Evolutionary conservation across 2,329 filamentous ascomycete genomes (phyloP).

Genomic region (Aspergillus sp.): DNA sequence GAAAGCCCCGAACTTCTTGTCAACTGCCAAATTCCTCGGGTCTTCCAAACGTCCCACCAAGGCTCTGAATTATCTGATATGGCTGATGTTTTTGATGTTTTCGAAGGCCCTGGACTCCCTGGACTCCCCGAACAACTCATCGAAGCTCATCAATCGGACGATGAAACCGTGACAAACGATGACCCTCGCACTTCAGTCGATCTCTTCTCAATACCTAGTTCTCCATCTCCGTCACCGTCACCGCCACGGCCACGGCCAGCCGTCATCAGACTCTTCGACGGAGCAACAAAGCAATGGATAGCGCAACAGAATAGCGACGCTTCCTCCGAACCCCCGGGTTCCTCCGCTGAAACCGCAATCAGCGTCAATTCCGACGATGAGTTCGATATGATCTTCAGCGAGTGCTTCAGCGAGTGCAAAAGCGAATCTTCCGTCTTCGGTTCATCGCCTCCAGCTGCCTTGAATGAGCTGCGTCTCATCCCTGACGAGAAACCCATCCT

Average conservation of each 20-base stretch:
- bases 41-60: too few species aligned
- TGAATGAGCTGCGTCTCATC: background rate
- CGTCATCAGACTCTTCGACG: background rate
- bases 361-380: background rate
- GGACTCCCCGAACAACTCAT: background rate
- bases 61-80: too few species aligned
- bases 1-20: background rate
- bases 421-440: background rate
- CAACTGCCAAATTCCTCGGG: too few species aligned
- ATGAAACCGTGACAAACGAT: background rate
- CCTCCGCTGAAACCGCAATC: background rate
- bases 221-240: background rate
- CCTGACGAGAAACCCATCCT: background rate
- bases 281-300: background rate
- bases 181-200: background rate
- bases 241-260: too few species aligned
- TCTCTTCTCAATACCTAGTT: background rate
- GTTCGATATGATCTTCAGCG: background rate
- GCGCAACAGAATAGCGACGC: background rate
- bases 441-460: background rate
- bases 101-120: background rate
- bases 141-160: background rate
- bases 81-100: too few species aligned
- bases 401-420: background rate
- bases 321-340: background rate